Percentiles rank a stretch among this genome's conserved stretches.
These are phyloP conservation scores for Casuarina glauca DNA, from an alignment of 306 rosid genomes.

Conservation along the genomic window DNA sequence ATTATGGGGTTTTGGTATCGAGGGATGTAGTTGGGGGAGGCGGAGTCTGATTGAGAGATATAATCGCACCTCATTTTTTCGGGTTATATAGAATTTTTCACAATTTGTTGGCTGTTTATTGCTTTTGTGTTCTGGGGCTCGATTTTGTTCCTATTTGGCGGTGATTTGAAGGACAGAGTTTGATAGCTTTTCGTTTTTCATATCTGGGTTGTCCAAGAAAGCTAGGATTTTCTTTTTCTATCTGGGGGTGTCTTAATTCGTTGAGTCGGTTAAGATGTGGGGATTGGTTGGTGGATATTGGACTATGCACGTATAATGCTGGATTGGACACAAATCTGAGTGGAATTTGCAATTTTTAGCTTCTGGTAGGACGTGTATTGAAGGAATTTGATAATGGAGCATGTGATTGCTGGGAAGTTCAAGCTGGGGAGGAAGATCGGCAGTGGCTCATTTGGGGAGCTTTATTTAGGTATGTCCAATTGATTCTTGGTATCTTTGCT, in stretches of 20 bases:
- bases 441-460: constrained; percentile 99
- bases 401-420: constrained; percentile 86
- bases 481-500: constrained; percentile 3
- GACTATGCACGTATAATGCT: constrained; percentile 41
- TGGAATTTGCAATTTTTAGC: constrained; percentile 28
- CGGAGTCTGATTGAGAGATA: not conserved
- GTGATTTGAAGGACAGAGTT: constrained; percentile 17
- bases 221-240: constrained; percentile 18
- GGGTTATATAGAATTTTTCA: not conserved
- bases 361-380: constrained; percentile 37
- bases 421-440: constrained; percentile 98
- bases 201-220: constrained; percentile 33
- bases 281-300: constrained; percentile 28
- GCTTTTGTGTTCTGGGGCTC: constrained; percentile 1
- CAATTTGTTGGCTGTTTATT: not conserved
- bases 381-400: constrained; percentile 75
- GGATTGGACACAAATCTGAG: constrained; percentile 47
- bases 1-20: constrained; percentile 17
- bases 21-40: constrained; percentile 1
- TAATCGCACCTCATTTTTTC: not conserved
- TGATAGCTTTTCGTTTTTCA: not conserved
- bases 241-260: constrained; percentile 27
- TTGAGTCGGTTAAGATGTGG: constrained; percentile 37
- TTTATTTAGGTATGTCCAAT: constrained; percentile 63
- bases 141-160: not conserved